Conservation (phyloP, 192 early-diverging fungal species). For the Podila minutissima region DNA sequence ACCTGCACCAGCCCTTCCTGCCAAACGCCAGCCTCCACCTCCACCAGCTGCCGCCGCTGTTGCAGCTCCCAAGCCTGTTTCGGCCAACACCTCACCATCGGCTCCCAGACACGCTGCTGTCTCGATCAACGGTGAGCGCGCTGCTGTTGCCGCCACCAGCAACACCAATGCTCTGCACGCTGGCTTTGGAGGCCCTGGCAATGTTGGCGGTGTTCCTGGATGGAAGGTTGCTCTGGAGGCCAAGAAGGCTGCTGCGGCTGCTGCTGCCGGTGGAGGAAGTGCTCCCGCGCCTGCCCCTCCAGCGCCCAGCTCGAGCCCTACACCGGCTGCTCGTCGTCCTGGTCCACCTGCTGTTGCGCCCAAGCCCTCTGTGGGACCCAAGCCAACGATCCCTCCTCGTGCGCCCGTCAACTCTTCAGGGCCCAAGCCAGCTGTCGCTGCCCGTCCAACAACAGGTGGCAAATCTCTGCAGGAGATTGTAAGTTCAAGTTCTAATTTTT, state of each 20-base stretch:
- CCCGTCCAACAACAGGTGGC: slow-evolving; percentile 40
- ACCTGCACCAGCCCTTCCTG: slow-evolving; percentile 55
- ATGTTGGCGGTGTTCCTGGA: slow-evolving; percentile 56
- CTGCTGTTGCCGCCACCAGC: slow-evolving; percentile 24
- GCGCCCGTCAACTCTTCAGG: slow-evolving; percentile 20
- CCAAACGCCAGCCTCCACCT: slow-evolving; percentile 51
- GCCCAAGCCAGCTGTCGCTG: slow-evolving; percentile 39
- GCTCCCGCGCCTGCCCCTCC: slow-evolving; percentile 22
- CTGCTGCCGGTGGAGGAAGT: slow-evolving; percentile 25
- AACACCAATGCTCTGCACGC: slow-evolving; percentile 35
- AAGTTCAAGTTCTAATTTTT: slow-evolving; percentile 14
- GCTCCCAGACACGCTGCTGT: slow-evolving; percentile 29
- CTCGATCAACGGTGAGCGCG: slow-evolving; percentile 9
- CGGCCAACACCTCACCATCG: slow-evolving; percentile 8
- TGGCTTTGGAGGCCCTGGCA: slow-evolving; percentile 45
- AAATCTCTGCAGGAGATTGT: slow-evolving; percentile 48
- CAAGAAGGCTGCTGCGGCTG: slow-evolving; percentile 58
- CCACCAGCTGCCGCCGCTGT: slow-evolving; percentile 22
- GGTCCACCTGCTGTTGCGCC: slow-evolving; percentile 35
- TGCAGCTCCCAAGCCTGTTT: slow-evolving; percentile 8
- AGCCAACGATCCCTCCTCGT: slow-evolving; percentile 36
- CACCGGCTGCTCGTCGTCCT: slow-evolving; percentile 38
- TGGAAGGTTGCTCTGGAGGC: slow-evolving; percentile 69
- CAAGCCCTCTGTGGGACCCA: slow-evolving; percentile 36
- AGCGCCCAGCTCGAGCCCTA: slow-evolving; percentile 23